Percentiles rank a stretch among this genome's conserved stretches.
These are phyloP conservation scores for Evernia prunastri DNA, from an alignment of 495 filamentous ascomycete genomes.

Conservation along the genomic window DNA sequence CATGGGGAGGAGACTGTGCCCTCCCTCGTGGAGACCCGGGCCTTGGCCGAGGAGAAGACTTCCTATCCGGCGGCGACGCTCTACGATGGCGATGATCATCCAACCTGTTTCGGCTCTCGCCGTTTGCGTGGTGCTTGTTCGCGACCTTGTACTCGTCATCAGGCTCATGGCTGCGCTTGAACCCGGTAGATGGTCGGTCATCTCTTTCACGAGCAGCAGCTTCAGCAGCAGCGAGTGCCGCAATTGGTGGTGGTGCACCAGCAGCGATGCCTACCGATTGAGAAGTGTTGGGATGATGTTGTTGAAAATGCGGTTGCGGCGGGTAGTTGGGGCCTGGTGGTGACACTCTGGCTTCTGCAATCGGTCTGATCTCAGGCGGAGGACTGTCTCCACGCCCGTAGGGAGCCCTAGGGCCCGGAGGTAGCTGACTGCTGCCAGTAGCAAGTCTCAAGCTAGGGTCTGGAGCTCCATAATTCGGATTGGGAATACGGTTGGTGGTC, in stretches of 20 bases:
- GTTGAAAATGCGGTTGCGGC: constrained; percentile 68
- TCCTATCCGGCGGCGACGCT: constrained; percentile 53
- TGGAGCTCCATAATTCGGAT: constrained; percentile 59
- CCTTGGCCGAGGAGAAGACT: constrained; percentile 50
- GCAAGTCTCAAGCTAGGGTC: constrained; percentile 49
- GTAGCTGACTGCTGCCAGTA: constrained; percentile 46
- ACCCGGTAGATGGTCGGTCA: constrained; percentile 67
- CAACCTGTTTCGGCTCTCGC: constrained; percentile 78
- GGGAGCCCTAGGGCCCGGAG: constrained; percentile 43
- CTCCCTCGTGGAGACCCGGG: constrained; percentile 22
- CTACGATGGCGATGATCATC: constrained; percentile 78
- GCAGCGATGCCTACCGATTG: constrained; percentile 65
- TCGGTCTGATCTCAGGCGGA: constrained; percentile 73
- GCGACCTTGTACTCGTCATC: constrained; percentile 60
- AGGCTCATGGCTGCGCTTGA: constrained; percentile 87
- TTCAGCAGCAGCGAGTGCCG: constrained; percentile 66
- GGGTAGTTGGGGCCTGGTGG: constrained; percentile 79
- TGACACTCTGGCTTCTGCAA: constrained; percentile 76
- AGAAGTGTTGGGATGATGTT: constrained; percentile 60
- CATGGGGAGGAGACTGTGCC: constrained; percentile 25
- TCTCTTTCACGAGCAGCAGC: constrained; percentile 78
- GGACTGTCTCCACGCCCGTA: constrained; percentile 66
- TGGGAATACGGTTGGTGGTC: constrained; percentile 56
- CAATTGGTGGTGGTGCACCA: constrained; percentile 66
- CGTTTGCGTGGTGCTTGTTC: constrained; percentile 76